Evolutionary conservation across 1,284 basidiomycete genomes (phyloP), one percentile per base, ranked within the genome.

Genomic region (Paramarasmius palmivorus): DNA sequence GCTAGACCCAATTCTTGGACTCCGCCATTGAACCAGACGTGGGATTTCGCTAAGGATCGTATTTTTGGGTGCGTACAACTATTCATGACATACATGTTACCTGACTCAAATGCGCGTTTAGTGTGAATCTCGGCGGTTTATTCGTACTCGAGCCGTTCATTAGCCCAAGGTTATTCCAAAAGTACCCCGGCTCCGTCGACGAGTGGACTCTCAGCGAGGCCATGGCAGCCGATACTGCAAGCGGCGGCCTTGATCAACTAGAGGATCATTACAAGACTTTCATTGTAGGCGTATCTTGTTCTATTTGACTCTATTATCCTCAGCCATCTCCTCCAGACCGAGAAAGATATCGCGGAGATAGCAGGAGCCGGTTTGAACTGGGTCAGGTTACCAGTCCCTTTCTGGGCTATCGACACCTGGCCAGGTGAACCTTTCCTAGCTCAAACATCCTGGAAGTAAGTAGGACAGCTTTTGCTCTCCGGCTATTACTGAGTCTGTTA

Each of bases 351-450:
- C 64, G 92, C 90, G 17, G 76, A 92, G 65, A 96, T 97, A 49
- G 93, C 92, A n/a, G 88, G 83, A 3, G 93, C 94, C 3, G 94
- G 94, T 20, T 75, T 96, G 60, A 93, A 92, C 69, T 95, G 90
- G 82, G 75, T 95, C 50, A 82, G 93, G 36, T 70, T 96, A 1
- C 92, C 94, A 0, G 79, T 96, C 45, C 87, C 89, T 0, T 95
- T 78, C 73, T 96, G 94, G 93, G 89, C 90, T 12, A 86, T 96
- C 57, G 89, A 92, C 49, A 83, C 76, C 1, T 86, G 84, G 75
- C 73, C 76, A 0, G 82, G 75, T 20, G 93, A 95, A 68, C 92
- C 93, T 3, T 95, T 88, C 77, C 79, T 95, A 20, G 77, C 79
- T 20, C 77, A 81, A 53, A 83, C 86, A 0, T 82, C 81, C 8